Evolutionary conservation across 2,329 filamentous ascomycete species (phyloP), one percentile per base, ranked within the genome.

Genomic region (Lachnellula suecica): DNA sequence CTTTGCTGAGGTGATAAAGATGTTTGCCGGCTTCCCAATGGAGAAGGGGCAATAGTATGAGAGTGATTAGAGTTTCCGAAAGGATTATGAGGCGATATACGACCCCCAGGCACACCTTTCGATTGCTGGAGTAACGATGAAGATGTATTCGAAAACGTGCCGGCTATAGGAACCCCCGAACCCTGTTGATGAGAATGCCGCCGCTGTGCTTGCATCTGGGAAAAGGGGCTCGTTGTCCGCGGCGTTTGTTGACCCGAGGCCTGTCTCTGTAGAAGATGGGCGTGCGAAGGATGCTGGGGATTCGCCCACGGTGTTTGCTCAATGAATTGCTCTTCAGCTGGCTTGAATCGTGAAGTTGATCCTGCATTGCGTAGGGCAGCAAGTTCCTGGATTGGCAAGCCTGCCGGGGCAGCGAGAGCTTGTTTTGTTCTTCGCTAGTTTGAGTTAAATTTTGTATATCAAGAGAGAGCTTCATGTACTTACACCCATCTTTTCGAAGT

Each of bases 291-390:
- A 66, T 91, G 87, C 60, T 93, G 89, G 17, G 91, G 90, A 66
- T 96, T 96, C 31, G 91, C 91, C 92, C 92, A 97, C 1, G 91
- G 88, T 4, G 89, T 96, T 61, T 93, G 87, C 65, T 95, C 89
- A 50, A 96, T 79, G 62, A 94, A 96, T 58, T 93, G 88, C 69
- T 95, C 90, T 63, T 89, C 89, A 22, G 89, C 89, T 35, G 87
- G 81, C 63, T 82, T 80, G 29, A 65, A 63, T 10, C 63, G 53
- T 31, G 66, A 66, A 19, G 61, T 63, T 34, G 66, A 66, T 10
- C 65, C 59, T 47, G 54, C 64, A 24, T 61, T 57, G 34, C 66
- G 62, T 15, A 69, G 53, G 7, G 65, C 64, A 31, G 65, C 66
- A 17, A 69, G 41, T 49, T 69, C 66, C 48, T 68, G 66, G 13